phyloP scores from a whole-genome alignment of 345 rosid genomes.

The Cardamine resedifolia region DNA sequence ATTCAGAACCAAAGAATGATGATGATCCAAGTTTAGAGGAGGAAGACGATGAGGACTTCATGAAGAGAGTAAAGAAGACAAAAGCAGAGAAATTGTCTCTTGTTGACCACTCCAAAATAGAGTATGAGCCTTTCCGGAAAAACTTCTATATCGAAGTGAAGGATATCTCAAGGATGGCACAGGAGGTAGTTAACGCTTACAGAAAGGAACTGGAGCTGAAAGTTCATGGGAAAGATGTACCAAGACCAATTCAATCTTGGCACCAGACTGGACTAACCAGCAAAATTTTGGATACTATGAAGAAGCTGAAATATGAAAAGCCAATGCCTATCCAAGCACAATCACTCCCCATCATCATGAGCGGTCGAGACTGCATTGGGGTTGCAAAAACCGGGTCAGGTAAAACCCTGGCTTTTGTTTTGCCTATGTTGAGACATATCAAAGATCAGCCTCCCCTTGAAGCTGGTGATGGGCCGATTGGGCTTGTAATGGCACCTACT shows the following conservation, averaged over 20 bases:
- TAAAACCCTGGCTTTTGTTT: conserved; percentile 85
- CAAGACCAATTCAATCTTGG: conserved; percentile 75
- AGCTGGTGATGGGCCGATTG: conserved; percentile 88
- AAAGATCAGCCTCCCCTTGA: conserved; percentile 84
- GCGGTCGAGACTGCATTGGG: conserved; percentile 94
- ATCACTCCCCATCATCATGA: conserved; percentile 80
- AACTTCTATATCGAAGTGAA: conserved; percentile 78
- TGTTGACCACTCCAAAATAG: conserved; percentile 83
- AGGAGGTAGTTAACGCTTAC: conserved; percentile 63
- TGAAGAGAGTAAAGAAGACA: conserved; percentile 90
- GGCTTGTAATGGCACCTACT: conserved; percentile 92
- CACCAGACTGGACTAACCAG: conserved; percentile 87
- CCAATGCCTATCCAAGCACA: conserved; percentile 95
- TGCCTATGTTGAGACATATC: conserved; percentile 91
- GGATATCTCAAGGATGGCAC: conserved; percentile 68
- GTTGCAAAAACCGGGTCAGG: conserved; percentile 93
- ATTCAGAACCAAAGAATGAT: conserved; percentile 50
- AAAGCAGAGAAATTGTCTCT: conserved; percentile 77
- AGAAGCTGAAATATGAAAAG: conserved; percentile 74
- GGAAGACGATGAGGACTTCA: conserved; percentile 83
- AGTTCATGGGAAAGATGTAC: conserved; percentile 87
- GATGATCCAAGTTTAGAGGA: conserved; percentile 61
- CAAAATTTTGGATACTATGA: conserved; percentile 69
- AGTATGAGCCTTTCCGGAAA: conserved; percentile 67
- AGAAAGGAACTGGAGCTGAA: conserved; percentile 76